Evolutionary conservation across 768 basidiomycete species (phyloP).

Genomic region (Psilocybe azurescens): DNA sequence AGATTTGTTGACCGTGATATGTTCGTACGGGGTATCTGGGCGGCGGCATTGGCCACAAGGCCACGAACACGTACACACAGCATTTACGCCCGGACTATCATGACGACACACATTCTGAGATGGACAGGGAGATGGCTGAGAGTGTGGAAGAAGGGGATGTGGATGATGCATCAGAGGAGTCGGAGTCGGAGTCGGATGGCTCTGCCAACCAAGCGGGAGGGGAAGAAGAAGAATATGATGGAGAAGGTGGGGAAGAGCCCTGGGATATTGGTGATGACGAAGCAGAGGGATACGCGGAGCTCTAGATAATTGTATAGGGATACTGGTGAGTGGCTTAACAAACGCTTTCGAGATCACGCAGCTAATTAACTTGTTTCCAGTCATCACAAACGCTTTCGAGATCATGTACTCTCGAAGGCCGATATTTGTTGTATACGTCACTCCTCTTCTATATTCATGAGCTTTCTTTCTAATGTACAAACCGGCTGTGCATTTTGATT

Average conservation of each 20-base stretch:
- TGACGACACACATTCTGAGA: neutral
- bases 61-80: neutral
- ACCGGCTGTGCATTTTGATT: too few relatives aligned
- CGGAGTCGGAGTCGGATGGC: too few relatives aligned
- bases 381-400: too few relatives aligned
- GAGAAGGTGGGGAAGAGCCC: neutral
- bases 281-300: neutral
- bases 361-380: too few relatives aligned
- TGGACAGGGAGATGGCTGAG: neutral
- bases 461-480: too few relatives aligned
- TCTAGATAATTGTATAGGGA: too few relatives aligned
- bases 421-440: too few relatives aligned
- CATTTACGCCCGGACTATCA: neutral
- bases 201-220: neutral
- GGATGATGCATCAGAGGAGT: neutral
- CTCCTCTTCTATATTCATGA: too few relatives aligned
- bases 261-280: neutral
- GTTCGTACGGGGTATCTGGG: neutral
- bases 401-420: too few relatives aligned
- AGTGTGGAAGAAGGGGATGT: neutral
- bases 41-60: neutral
- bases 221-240: neutral
- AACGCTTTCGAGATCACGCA: too few relatives aligned
- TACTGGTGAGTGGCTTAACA: too few relatives aligned
- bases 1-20: conserved; percentile 3